phyloP scores from a whole-genome alignment of 2,329 filamentous ascomycete species.

The Ceratocystis ficicola region DNA sequence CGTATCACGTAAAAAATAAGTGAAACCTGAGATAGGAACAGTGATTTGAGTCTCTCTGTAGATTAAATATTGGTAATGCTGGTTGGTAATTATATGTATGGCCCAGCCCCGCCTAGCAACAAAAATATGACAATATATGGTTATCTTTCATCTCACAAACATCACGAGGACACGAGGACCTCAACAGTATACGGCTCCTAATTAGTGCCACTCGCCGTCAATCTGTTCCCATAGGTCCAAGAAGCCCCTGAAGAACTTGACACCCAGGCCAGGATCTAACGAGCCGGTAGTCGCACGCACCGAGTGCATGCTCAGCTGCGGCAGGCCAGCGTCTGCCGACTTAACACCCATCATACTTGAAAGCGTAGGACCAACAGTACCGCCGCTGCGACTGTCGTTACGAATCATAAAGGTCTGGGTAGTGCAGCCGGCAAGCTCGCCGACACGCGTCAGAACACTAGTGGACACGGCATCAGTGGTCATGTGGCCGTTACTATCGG shows the following conservation, averaged over 20 bases:
- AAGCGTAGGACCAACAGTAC: constrained; percentile 89
- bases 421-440: constrained; percentile 56
- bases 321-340: constrained; percentile 76
- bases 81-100: no score
- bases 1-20: neutral
- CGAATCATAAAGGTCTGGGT: constrained; percentile 89
- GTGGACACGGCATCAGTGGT: constrained; percentile 83
- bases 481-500: constrained; percentile 89
- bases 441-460: constrained; percentile 65
- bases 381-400: constrained; percentile 79
- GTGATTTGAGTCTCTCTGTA: no score
- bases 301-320: constrained; percentile 88
- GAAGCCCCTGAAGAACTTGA: constrained; percentile 81
- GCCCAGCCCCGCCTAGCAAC: no score
- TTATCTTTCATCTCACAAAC: no score
- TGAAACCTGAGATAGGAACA: neutral
- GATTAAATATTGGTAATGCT: no score
- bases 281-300: constrained; percentile 79
- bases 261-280: constrained; percentile 75
- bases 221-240: constrained; percentile 76
- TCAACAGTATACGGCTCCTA: constrained; percentile 22
- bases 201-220: constrained; percentile 60
- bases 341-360: constrained; percentile 68
- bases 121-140: no score
- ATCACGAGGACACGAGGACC: no score